Conservation (phyloP, 2,329 filamentous ascomycete genomes). For the Diplodia corticola region DNA sequence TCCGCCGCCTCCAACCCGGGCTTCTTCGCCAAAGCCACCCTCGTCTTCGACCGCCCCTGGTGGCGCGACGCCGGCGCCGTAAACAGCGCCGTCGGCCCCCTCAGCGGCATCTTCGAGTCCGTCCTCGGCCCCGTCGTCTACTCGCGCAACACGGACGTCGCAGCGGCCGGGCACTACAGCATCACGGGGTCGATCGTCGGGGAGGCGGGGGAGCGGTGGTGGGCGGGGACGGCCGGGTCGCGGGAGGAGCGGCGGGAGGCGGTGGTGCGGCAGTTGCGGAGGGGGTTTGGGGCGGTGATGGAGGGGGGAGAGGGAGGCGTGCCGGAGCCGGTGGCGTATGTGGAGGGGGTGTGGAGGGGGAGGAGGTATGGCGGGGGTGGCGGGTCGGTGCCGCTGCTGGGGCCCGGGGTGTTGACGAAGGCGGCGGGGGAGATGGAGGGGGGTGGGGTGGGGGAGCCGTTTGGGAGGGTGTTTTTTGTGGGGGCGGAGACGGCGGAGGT, state of each 20-base stretch:
- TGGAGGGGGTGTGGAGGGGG: slow-evolving; percentile 36
- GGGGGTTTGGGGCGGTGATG: neutral
- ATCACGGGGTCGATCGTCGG: slow-evolving; percentile 49
- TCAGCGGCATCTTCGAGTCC: slow-evolving; percentile 38
- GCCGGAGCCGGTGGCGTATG: slow-evolving; percentile 24
- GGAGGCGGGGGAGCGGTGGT: slow-evolving; percentile 40
- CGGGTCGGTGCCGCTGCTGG: neutral
- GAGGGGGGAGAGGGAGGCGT: neutral
- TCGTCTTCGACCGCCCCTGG: slow-evolving; percentile 49
- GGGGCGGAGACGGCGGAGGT: slow-evolving; percentile 55
- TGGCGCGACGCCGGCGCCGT: slow-evolving; percentile 49
- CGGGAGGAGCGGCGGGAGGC: slow-evolving; percentile 33
- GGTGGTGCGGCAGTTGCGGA: slow-evolving; percentile 10
- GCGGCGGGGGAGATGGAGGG: slow-evolving; percentile 25
- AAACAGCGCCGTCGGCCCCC: neutral
- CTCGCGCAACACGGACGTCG: slow-evolving; percentile 32
- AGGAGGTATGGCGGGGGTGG: slow-evolving; percentile 24
- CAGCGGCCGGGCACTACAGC: slow-evolving; percentile 29
- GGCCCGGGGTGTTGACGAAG: slow-evolving; percentile 24
- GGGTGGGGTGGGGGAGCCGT: slow-evolving; percentile 22
- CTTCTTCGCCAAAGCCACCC: slow-evolving; percentile 55
- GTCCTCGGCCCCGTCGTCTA: slow-evolving; percentile 25
- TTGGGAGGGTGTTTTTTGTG: slow-evolving; percentile 52
- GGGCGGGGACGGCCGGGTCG: slow-evolving; percentile 23
- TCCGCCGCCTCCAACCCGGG: slow-evolving; percentile 31